phyloP scores from a whole-genome alignment of 2,329 filamentous ascomycete genomes.

The Ilyonectria mors-panacis region DNA sequence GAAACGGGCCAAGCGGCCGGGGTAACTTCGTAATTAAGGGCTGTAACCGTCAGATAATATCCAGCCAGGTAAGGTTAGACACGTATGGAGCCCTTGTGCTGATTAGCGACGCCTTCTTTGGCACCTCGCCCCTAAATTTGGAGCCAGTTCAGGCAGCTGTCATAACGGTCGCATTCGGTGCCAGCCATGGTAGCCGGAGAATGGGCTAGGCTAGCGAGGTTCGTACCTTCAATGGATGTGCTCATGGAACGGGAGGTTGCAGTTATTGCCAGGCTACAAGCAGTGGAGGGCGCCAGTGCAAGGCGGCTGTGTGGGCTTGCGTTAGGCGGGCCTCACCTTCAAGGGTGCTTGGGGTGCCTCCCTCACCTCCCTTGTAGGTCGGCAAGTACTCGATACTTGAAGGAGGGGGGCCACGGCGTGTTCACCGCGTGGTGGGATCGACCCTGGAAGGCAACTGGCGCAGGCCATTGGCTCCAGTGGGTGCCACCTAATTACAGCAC shows the following conservation, averaged over 20 bases:
- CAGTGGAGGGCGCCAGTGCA: not conserved
- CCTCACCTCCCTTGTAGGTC: not conserved
- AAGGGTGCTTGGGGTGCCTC: not conserved
- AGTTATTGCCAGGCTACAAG: too few species aligned
- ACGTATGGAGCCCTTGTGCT: slow-evolving; percentile 14
- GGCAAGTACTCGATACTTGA: slow-evolving; percentile 23
- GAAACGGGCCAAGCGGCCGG: not conserved
- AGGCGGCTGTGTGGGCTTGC: not conserved
- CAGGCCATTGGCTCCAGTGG: not conserved
- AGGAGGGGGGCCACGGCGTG: not conserved
- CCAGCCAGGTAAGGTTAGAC: not conserved
- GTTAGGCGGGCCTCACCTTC: not conserved
- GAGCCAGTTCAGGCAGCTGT: not conserved
- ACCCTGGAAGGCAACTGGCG: not conserved
- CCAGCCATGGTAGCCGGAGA: too few species aligned
- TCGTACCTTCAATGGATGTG: not conserved
- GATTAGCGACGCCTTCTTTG: slow-evolving; percentile 10
- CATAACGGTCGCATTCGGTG: too few species aligned
- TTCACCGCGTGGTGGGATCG: slow-evolving; percentile 5
- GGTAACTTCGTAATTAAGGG: not conserved
- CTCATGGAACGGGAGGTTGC: too few species aligned
- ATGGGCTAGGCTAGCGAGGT: not conserved
- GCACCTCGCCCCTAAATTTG: slow-evolving; percentile 8
- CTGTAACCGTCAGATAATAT: not conserved
- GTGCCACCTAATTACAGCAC: not conserved